phyloP scores from a whole-genome alignment of 169 alveolate genomes.

The Cryptosporidium parvum region DNA sequence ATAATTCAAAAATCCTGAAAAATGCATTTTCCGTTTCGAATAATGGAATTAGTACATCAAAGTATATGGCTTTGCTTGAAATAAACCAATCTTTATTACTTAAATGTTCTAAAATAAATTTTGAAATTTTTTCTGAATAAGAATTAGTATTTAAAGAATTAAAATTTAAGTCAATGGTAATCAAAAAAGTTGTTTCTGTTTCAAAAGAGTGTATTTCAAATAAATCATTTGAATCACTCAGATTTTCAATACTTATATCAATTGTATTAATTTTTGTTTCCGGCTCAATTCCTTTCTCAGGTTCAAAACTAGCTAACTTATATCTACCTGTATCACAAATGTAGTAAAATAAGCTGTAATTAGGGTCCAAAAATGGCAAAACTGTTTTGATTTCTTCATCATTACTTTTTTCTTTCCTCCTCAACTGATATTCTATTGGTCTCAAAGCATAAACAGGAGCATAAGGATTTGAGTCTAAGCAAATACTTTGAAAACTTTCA shows the following conservation, averaged over 20 bases:
- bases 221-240: background rate
- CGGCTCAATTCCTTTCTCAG: background rate
- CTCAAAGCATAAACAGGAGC: slow-evolving; percentile 61
- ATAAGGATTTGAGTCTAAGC: slow-evolving; percentile 47
- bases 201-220: slow-evolving; percentile 10
- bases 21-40: background rate
- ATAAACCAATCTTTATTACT: slow-evolving; percentile 34
- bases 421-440: slow-evolving; percentile 8
- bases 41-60: background rate
- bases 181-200: slow-evolving; percentile 2
- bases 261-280: background rate
- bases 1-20: background rate
- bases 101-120: background rate
- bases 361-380: slow-evolving; percentile 45
- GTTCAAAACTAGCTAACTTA: background rate
- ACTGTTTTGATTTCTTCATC: background rate
- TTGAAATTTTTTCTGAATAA: background rate
- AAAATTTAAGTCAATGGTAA: background rate
- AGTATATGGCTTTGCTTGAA: slow-evolving; percentile 16
- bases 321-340: slow-evolving; percentile 47
- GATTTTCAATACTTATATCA: background rate
- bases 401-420: background rate
- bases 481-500: background rate
- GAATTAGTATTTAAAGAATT: background rate
- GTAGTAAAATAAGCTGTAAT: slow-evolving; percentile 32